Percentiles rank a stretch among this genome's conserved stretches.
Evolutionary conservation across 2,329 filamentous ascomycete genomes (phyloP).

Genomic region (Verticillium dahliae): DNA sequence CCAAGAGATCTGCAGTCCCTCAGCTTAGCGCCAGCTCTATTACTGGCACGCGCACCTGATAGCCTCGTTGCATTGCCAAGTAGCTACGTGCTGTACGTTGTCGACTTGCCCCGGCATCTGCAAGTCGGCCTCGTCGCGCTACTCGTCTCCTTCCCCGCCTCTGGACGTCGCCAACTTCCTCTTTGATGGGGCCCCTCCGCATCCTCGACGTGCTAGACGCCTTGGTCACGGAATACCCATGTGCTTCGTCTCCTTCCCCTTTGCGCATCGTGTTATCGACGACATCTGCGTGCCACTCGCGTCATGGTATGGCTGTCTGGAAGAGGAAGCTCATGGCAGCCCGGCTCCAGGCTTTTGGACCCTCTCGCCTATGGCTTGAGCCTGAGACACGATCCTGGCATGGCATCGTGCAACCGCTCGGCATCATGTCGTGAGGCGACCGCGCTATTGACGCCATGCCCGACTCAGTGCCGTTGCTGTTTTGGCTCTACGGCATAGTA

Average conservation of each 20-base stretch:
- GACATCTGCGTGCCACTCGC: slow-evolving; percentile 38
- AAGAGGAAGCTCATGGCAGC: neutral
- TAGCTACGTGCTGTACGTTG: neutral
- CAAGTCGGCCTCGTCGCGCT: neutral
- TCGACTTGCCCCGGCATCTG: neutral
- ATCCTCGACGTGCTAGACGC: neutral
- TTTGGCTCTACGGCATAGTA: neutral
- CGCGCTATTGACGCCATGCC: neutral
- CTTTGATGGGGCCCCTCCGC: slow-evolving; percentile 7
- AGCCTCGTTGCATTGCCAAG: slow-evolving; percentile 10
- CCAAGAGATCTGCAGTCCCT: neutral
- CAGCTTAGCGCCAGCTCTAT: neutral
- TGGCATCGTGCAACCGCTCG: neutral
- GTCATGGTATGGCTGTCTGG: neutral
- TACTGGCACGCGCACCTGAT: neutral
- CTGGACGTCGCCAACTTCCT: neutral
- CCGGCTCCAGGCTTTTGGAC: neutral
- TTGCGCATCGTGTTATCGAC: slow-evolving; percentile 45
- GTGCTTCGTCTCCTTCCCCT: slow-evolving; percentile 1
- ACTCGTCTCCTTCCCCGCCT: neutral
- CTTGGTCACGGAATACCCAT: slow-evolving; percentile 7
- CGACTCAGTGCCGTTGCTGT: neutral
- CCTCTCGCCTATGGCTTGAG: neutral
- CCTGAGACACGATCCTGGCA: neutral
- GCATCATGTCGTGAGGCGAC: neutral